Evolutionary conservation across 164 flowering plant genomes (phyloP).

Genomic region (Pachysandra terminalis): DNA sequence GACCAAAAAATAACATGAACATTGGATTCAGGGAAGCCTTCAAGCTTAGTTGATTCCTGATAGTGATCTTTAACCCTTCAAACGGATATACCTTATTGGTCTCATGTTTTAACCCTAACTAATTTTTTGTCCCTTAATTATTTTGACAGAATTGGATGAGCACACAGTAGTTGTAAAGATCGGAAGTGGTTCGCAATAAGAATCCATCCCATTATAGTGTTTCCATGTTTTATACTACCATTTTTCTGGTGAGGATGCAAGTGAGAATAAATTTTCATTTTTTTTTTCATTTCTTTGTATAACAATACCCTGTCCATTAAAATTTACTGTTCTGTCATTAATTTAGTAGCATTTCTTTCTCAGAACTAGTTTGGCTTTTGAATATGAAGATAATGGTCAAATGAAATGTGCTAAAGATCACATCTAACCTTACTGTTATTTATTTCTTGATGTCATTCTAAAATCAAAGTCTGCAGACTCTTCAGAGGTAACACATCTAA

Average conservation of each 20-base stretch:
- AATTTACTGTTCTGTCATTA: too few species aligned
- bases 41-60: slow-evolving; percentile 7
- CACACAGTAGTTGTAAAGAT: slow-evolving; percentile 7
- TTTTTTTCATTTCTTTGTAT: background rate
- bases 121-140: background rate
- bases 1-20: slow-evolving; percentile 10
- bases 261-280: background rate
- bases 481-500: too few species aligned
- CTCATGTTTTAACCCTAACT: background rate
- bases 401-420: too few species aligned
- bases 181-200: background rate
- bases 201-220: background rate
- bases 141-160: background rate
- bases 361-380: too few species aligned
- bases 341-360: too few species aligned
- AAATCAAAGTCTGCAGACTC: too few species aligned
- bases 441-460: too few species aligned
- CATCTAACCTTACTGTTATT: too few species aligned
- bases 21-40: slow-evolving; percentile 21
- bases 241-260: background rate
- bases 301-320: too few species aligned
- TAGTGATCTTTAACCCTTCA: background rate
- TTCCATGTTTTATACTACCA: background rate
- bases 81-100: background rate
- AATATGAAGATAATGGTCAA: too few species aligned